Evolutionary conservation across 2,329 filamentous ascomycete species (phyloP).

Genomic region (Neonectria faginata): DNA sequence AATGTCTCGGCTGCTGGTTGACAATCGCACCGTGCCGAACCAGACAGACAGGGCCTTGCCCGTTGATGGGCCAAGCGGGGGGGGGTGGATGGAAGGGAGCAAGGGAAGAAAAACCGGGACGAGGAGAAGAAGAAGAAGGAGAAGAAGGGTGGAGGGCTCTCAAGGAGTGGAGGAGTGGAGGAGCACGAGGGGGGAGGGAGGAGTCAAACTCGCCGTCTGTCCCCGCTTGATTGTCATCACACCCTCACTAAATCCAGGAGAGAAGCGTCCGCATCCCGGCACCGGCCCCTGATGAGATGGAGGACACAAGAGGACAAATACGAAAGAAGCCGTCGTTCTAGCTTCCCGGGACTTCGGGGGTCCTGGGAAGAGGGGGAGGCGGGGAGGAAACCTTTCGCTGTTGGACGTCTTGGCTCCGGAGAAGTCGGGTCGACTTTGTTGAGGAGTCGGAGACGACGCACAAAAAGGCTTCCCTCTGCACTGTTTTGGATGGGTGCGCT

Average conservation of each 20-base stretch:
- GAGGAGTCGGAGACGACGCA: background rate
- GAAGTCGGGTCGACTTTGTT: slow-evolving; percentile 1
- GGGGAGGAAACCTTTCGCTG: slow-evolving; percentile 1
- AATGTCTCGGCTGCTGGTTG: slow-evolving; percentile 31
- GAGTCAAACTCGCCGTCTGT: background rate
- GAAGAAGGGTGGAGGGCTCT: background rate
- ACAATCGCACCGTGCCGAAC: slow-evolving; percentile 14
- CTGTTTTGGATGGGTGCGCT: background rate
- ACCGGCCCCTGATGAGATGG: background rate
- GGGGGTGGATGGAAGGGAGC: slow-evolving; percentile 1
- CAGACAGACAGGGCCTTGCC: slow-evolving; percentile 3
- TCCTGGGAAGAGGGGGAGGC: background rate
- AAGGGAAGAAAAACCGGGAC: background rate
- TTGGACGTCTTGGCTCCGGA: slow-evolving; percentile 1
- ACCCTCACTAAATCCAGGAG: background rate
- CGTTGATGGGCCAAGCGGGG: slow-evolving; percentile 2
- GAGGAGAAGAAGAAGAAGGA: background rate
- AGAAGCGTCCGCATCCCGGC: background rate
- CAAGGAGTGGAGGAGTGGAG: background rate
- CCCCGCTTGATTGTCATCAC: slow-evolving; percentile 1
- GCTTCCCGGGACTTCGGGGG: background rate
- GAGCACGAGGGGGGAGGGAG: background rate
- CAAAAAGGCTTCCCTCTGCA: slow-evolving; percentile 1
- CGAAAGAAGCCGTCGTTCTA: background rate
- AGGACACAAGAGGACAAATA: background rate